These are phyloP conservation scores for Nitzschia sp. DNA, from an alignment of 108 stramenopile genomes.

Conservation along the genomic window DNA sequence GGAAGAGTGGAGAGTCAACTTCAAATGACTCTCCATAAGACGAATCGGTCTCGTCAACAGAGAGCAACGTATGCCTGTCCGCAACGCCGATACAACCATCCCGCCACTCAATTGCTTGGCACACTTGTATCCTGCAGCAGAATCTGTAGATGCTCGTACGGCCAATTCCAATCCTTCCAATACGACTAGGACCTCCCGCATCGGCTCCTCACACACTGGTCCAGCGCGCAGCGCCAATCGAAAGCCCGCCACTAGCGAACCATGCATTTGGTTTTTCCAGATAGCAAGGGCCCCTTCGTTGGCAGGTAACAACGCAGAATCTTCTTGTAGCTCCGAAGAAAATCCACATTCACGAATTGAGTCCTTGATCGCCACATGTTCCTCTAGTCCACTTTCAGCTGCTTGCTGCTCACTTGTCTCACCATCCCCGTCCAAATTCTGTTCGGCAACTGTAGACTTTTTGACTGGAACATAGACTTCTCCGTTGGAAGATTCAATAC, in stretches of 20 bases:
- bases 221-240: constrained; percentile 80
- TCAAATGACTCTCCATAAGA: constrained; percentile 81
- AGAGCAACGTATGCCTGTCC: constrained; percentile 79
- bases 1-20: constrained; percentile 83
- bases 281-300: constrained; percentile 56
- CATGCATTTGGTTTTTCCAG: constrained; percentile 77
- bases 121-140: constrained; percentile 14
- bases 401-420: constrained; percentile 12
- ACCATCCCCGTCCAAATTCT: constrained; percentile 31
- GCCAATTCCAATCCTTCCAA: constrained; percentile 85
- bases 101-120: constrained; percentile 73
- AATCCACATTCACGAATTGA: constrained; percentile 19
- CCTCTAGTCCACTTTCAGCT: constrained; percentile 9
- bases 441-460: constrained; percentile 24
- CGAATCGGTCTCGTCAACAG: constrained; percentile 77
- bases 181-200: constrained; percentile 77
- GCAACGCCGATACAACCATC: constrained; percentile 75
- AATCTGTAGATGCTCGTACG: constrained; percentile 14
- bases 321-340: neutral
- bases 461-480: constrained; percentile 38
- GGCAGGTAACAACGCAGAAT: constrained; percentile 8
- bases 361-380: constrained; percentile 24
- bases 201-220: constrained; percentile 87
- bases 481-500: constrained; percentile 29
- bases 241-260: constrained; percentile 82